Evolutionary conservation across 306 rosid genomes (phyloP).

Genomic region (Citrullus amarus): DNA sequence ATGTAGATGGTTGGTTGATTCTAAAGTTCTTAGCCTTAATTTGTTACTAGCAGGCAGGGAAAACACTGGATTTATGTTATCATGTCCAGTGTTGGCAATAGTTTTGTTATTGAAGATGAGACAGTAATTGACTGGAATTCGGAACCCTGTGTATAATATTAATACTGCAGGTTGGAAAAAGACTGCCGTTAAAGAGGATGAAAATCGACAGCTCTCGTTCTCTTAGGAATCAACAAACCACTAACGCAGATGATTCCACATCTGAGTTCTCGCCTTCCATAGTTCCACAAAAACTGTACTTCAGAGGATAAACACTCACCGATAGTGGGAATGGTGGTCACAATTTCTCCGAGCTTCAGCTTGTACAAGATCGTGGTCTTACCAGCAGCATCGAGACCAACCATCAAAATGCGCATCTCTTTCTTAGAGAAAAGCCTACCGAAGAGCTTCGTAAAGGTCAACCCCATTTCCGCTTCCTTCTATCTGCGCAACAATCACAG

Average conservation of each 20-base stretch:
- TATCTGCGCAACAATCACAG: slow-evolving; percentile 14
- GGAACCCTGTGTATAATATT: neutral
- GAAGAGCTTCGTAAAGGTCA: slow-evolving; percentile 84
- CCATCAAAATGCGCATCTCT: slow-evolving; percentile 95
- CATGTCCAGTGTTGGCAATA: neutral
- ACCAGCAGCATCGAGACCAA: slow-evolving; percentile 99
- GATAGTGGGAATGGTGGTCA: slow-evolving; percentile 90
- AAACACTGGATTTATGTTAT: neutral
- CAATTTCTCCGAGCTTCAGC: slow-evolving; percentile 94
- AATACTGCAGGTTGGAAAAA: neutral
- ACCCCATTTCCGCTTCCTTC: slow-evolving; percentile 45
- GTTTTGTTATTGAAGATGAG: neutral
- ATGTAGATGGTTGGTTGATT: neutral
- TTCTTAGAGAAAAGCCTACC: slow-evolving; percentile 86
- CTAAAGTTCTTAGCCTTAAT: neutral
- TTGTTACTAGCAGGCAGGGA: neutral
- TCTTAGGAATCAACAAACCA: neutral
- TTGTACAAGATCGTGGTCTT: slow-evolving; percentile 89
- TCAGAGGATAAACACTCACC: slow-evolving; percentile 26
- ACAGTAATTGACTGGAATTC: neutral
- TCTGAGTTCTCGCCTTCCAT: neutral
- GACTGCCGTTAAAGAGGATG: neutral
- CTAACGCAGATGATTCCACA: neutral
- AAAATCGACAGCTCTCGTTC: neutral
- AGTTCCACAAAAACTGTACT: neutral